Conservation (phyloP, 345 rosid genomes). For the Diplotaxis tenuifolia region DNA sequence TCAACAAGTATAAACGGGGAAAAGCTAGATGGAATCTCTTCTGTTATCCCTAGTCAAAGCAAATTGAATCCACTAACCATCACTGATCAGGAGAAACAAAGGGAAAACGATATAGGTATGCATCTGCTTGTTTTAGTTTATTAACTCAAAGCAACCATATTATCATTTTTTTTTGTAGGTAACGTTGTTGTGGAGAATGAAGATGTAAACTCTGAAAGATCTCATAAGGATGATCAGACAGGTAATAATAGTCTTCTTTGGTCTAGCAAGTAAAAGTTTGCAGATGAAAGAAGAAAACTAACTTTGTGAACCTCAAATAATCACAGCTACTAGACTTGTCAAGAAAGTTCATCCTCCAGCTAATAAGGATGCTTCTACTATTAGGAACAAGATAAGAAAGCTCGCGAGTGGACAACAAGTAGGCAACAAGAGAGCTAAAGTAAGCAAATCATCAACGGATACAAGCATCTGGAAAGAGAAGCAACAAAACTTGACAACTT, state of each 20-base stretch:
- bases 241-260: constrained; percentile 22
- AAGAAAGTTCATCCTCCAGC: constrained; percentile 8
- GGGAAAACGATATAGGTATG: constrained; percentile 40
- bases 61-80: constrained; percentile 21
- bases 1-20: constrained; percentile 9
- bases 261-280: not conserved
- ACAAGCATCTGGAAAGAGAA: constrained; percentile 22
- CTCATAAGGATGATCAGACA: constrained; percentile 24
- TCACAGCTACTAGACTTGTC: constrained; percentile 24
- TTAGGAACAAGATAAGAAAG: constrained; percentile 32
- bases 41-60: constrained; percentile 29
- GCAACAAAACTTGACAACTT: constrained; percentile 28
- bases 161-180: constrained; percentile 34
- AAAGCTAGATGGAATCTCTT: constrained; percentile 31
- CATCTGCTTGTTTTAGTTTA: constrained; percentile 15
- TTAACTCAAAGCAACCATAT: constrained; percentile 1
- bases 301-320: not conserved
- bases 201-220: constrained; percentile 26
- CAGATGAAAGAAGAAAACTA: not conserved
- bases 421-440: constrained; percentile 23
- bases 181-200: constrained; percentile 36
- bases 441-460: not conserved
- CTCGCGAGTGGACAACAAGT: not conserved
- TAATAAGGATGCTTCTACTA: not conserved
- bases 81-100: constrained; percentile 29